Evolutionary conservation across 495 filamentous ascomycete genomes (phyloP), one percentile per base, ranked within the genome.

Genomic region (Aspergillus incahuasiensis): DNA sequence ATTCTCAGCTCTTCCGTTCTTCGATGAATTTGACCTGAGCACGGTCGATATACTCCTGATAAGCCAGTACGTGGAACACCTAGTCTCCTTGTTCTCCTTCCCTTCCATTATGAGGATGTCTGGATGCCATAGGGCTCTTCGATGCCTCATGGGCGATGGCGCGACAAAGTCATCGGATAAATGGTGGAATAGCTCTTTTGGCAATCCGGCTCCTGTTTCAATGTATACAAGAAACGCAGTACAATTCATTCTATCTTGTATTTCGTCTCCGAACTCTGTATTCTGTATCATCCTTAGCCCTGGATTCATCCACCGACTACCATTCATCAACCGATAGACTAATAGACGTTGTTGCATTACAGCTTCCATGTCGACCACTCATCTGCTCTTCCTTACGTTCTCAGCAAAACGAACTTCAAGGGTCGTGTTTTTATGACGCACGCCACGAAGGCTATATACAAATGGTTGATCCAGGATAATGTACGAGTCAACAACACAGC

Each of bases 291-390:
- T 43, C 50, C 18, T 35, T 46, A 20, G 30, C 28, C 13, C 43
- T 52, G 20, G 45, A 48, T 25, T 44, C 25, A 20, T 51, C 25
- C 42, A 30, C 20, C 39, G 30, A 12, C 19, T 38, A 8, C 8
- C 8, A 3, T 28, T 34, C 38, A 20, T 48, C 15, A 20, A 46
- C 24, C 30, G 53, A 49, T 47, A 60, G 55, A 58, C 70, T 73
- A 60, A 73, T 64, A 22, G 19, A 45, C 48, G 22, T 59, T 51
- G 22, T 60, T 22, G 40, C 12, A 40, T 22, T 52, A 32, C 68
- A 95, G 91, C 86, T 98, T 97, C 72, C 94, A 98, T 63, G 80
- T 97, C 62, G 94, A 98, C 70, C 94, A 98, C 75, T 95, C 94
- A 5, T 92, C 92, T 19, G 94, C 92, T 16, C 79, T 98, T 22